Base-by-base conservation (phyloP, 495 filamentous ascomycete genomes). In the Penicillium salamii region DNA sequence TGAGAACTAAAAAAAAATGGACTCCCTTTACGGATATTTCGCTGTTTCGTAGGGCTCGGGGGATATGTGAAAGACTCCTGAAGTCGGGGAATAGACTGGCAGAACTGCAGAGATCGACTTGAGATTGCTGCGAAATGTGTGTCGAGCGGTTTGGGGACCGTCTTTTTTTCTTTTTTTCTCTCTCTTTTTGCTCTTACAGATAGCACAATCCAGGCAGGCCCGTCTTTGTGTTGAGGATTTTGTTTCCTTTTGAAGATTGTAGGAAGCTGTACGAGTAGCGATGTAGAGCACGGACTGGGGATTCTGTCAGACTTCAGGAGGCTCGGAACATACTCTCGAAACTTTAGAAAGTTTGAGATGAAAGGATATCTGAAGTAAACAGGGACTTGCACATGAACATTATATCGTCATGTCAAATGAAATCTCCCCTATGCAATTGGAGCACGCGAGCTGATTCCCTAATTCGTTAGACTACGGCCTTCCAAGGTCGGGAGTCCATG, bases 201-300 rank as follows among this genome's bases (percentile, higher is more conserved):
- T 54, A 54, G 51, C 51, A 59, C 56, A 59, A 59, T 59, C 49
- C 49, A 56, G 52, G 45, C 53, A 49, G 53, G 56, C 41, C 56
- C 35, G 52, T 58, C 53, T 59, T 11, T 38, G 36, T 40, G 46
- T 40, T 26, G 12, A 15, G 29, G 13, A 17, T 36, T 7, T 38
- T 43, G n/a, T 20, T 4, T 14, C 23, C 23, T n/a, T n/a, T n/a
- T n/a, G n/a, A n/a, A n/a, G n/a, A n/a, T n/a, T n/a, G n/a, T n/a
- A n/a, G n/a, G n/a, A n/a, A n/a, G n/a, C n/a, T n/a, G n/a, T n/a
- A n/a, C n/a, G n/a, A n/a, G n/a, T n/a, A n/a, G n/a, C n/a, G n/a
- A n/a, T n/a, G n/a, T n/a, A n/a, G n/a, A n/a, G n/a, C n/a, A n/a
- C n/a, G n/a, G n/a, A n/a, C n/a, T n/a, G n/a, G n/a, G n/a, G n/a